A percentile compares a stretch with the other conserved stretches of the same genome.
Evolutionary conservation across 768 basidiomycete species (phyloP).

Genomic region (Crassisporium funariophilum): DNA sequence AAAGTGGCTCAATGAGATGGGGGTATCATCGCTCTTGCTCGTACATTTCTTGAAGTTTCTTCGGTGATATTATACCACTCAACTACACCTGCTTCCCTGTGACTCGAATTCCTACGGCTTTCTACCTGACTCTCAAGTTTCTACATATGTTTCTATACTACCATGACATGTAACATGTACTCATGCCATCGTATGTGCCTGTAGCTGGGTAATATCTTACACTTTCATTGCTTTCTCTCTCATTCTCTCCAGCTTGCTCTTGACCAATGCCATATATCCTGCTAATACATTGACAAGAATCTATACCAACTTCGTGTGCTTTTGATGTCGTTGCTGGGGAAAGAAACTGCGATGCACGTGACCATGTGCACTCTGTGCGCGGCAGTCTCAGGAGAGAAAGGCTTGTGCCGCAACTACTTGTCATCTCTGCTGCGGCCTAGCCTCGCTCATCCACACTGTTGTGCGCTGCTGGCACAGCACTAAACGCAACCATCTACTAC

Average conservation of each 20-base stretch:
- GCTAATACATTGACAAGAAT: too few relatives aligned
- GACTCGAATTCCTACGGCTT: conserved; percentile 20
- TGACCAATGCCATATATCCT: too few relatives aligned
- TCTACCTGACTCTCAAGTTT: conserved; percentile 10
- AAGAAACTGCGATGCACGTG: too few relatives aligned
- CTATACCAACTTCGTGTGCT: too few relatives aligned
- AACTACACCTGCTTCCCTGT: neutral
- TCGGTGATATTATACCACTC: neutral
- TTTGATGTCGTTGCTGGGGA: too few relatives aligned
- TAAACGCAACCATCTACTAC: neutral
- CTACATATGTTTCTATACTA: conserved; percentile 2
- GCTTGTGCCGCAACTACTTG: too few relatives aligned
- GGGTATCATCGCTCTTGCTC: conserved; percentile 4
- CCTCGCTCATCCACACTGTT: conserved; percentile 6
- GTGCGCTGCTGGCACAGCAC: neutral
- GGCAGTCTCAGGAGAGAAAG: too few relatives aligned
- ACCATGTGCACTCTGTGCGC: too few relatives aligned
- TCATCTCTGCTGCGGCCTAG: conserved; percentile 15
- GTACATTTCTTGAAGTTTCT: conserved; percentile 7
- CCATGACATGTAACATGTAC: neutral
- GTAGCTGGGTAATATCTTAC: too few relatives aligned
- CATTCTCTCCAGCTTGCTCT: too few relatives aligned
- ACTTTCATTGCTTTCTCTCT: too few relatives aligned
- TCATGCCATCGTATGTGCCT: too few relatives aligned
- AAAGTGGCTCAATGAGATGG: conserved; percentile 34